Evolutionary conservation across 352 stramenopile genomes (phyloP).

Genomic region (Sclerospora graminicola): DNA sequence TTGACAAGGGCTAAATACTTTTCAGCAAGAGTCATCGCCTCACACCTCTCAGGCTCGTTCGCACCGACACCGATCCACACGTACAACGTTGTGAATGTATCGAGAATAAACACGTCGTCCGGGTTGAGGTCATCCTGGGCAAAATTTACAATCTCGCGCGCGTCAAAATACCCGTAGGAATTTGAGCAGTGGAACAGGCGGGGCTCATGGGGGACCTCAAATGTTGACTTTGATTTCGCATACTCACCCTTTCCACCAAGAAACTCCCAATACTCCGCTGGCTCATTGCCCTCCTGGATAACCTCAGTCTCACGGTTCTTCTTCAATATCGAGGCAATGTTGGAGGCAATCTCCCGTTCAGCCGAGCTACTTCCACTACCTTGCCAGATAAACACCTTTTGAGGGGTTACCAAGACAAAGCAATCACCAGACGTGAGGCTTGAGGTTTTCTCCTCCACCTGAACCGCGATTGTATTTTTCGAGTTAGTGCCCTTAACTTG

Average conservation of each 20-base stretch:
- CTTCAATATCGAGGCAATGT: constrained; percentile 45
- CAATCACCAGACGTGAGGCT: constrained; percentile 85
- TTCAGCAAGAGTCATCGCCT: constrained; percentile 46
- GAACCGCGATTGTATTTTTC: constrained; percentile 81
- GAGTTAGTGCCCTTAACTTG: constrained; percentile 85
- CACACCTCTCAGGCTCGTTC: constrained; percentile 67
- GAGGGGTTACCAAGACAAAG: constrained; percentile 75
- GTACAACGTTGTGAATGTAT: constrained; percentile 86
- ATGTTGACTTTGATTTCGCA: constrained; percentile 51
- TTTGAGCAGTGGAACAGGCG: constrained; percentile 88
- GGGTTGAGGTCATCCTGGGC: constrained; percentile 87
- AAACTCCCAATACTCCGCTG: constrained; percentile 75
- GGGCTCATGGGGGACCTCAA: constrained; percentile 60
- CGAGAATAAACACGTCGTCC: constrained; percentile 87
- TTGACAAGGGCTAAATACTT: constrained; percentile 65
- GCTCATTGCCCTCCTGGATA: constrained; percentile 51
- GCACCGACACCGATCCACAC: constrained; percentile 83
- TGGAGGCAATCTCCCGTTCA: constrained; percentile 51
- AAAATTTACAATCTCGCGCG: constrained; percentile 82
- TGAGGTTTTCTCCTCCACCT: constrained; percentile 65
- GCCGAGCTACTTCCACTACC: constrained; percentile 52
- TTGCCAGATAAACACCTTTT: constrained; percentile 69
- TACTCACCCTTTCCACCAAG: constrained; percentile 75
- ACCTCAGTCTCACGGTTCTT: constrained; percentile 39
- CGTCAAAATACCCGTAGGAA: constrained; percentile 78